Evolutionary conservation across 2,329 filamentous ascomycete genomes (phyloP).

Genomic region (Trichoderma sp.): DNA sequence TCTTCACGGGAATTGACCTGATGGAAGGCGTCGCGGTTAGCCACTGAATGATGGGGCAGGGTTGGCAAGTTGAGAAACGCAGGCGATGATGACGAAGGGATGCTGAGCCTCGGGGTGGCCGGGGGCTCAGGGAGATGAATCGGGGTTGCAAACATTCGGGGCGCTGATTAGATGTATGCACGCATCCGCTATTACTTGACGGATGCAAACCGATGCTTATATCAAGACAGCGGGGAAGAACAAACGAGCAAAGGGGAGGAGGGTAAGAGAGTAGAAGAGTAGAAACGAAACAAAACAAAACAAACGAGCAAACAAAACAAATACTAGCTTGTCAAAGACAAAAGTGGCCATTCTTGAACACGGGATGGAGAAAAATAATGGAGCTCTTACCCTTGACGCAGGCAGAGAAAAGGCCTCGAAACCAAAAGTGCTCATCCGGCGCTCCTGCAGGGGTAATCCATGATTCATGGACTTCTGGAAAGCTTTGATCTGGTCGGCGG

Average conservation of each 20-base stretch:
- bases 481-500: conserved; percentile 64
- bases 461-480: conserved; percentile 67
- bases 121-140: not conserved
- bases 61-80: conserved; percentile 1
- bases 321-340: not conserved
- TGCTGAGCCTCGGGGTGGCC: not conserved
- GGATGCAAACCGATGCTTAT: not conserved
- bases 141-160: not conserved
- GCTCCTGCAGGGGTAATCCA: conserved; percentile 73
- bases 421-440: conserved; percentile 78
- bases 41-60: conserved; percentile 19
- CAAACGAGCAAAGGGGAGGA: not conserved
- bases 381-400: conserved; percentile 67
- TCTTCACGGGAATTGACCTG: conserved; percentile 61
- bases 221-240: not conserved
- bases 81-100: not conserved
- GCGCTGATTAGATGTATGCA: not conserved
- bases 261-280: not conserved
- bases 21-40: conserved; percentile 29
- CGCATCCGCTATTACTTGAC: not conserved
- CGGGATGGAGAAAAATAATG: not conserved
- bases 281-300: not conserved
- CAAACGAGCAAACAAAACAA: not conserved
- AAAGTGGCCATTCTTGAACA: not conserved
- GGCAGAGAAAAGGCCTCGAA: conserved; percentile 92